phyloP scores from a whole-genome alignment of 2,329 filamentous ascomycete species.

The Exophiala calicioides region DNA sequence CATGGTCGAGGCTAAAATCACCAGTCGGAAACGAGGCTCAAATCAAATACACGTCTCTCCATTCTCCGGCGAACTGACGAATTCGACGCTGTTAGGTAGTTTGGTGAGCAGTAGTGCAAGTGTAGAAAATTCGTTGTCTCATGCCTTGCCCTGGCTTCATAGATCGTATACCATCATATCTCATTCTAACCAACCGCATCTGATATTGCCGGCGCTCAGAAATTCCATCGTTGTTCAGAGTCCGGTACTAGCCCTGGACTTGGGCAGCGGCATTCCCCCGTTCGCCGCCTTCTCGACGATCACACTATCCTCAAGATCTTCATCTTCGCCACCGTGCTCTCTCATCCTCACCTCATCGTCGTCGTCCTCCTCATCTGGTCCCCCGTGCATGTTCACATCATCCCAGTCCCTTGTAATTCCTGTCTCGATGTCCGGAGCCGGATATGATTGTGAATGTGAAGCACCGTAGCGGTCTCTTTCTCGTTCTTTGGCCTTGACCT shows the following conservation, averaged over 20 bases:
- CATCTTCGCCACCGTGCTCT: slow-evolving; percentile 23
- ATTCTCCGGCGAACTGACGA: no score
- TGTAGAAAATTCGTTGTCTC: no score
- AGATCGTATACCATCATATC: no score
- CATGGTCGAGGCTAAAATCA: no score
- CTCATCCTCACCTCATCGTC: slow-evolving; percentile 29
- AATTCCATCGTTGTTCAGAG: slow-evolving; percentile 3
- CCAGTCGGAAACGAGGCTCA: no score
- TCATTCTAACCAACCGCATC: no score
- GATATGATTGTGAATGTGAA: background rate
- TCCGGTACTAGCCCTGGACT: slow-evolving; percentile 13
- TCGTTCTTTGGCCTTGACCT: slow-evolving; percentile 26
- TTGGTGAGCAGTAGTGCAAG: no score
- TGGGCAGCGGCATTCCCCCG: slow-evolving; percentile 21
- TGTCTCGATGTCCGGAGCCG: slow-evolving; percentile 8
- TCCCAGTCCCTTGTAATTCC: slow-evolving; percentile 26
- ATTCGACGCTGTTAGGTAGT: no score
- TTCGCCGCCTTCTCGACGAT: slow-evolving; percentile 29
- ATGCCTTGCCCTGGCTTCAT: no score
- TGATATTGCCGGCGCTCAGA: no score
- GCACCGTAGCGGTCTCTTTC: slow-evolving; percentile 21
- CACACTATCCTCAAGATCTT: slow-evolving; percentile 30
- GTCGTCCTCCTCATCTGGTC: slow-evolving; percentile 16
- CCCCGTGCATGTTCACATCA: slow-evolving; percentile 10
- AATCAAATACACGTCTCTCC: no score